Conservation (phyloP, 202 grass and related monocot species). For the Bolboschoenoplectus hybrid region DNA sequence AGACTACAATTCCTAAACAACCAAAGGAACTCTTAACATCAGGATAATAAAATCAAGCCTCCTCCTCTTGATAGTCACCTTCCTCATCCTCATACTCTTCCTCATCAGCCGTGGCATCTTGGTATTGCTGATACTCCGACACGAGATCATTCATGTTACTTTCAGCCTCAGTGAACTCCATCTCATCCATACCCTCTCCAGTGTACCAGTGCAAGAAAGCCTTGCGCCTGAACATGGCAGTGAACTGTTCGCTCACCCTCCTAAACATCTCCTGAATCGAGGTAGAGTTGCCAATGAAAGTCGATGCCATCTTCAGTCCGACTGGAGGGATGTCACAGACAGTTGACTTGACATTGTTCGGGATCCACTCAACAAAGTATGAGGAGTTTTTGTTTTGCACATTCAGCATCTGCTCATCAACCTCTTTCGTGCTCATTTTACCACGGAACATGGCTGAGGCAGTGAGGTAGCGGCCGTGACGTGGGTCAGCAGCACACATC, state of each 20-base stretch:
- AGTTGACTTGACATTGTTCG: constrained; percentile 73
- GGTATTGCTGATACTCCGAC: constrained; percentile 67
- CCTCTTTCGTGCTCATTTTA: constrained; percentile 87
- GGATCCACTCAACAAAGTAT: constrained; percentile 83
- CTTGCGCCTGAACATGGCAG: constrained; percentile 65
- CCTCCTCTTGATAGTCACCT: constrained; percentile 47
- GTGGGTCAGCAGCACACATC: constrained; percentile 85
- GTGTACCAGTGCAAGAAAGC: constrained; percentile 73
- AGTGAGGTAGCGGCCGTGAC: constrained; percentile 77
- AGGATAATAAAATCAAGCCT: constrained; percentile 19
- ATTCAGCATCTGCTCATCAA: constrained; percentile 86
- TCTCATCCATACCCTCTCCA: constrained; percentile 73
- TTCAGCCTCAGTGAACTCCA: constrained; percentile 70
- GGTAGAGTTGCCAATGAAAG: constrained; percentile 71
- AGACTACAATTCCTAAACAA: constrained; percentile 16
- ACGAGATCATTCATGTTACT: constrained; percentile 77
- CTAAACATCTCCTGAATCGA: constrained; percentile 79
- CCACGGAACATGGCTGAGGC: constrained; percentile 77
- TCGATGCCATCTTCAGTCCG: constrained; percentile 63
- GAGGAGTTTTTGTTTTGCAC: constrained; percentile 81
- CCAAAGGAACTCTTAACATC: background rate
- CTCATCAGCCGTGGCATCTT: constrained; percentile 57
- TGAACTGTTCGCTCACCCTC: constrained; percentile 69
- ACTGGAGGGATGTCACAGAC: constrained; percentile 73
- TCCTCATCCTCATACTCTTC: constrained; percentile 67